phyloP scores from a whole-genome alignment of 768 basidiomycete species.

The Tulasnella sp. region DNA sequence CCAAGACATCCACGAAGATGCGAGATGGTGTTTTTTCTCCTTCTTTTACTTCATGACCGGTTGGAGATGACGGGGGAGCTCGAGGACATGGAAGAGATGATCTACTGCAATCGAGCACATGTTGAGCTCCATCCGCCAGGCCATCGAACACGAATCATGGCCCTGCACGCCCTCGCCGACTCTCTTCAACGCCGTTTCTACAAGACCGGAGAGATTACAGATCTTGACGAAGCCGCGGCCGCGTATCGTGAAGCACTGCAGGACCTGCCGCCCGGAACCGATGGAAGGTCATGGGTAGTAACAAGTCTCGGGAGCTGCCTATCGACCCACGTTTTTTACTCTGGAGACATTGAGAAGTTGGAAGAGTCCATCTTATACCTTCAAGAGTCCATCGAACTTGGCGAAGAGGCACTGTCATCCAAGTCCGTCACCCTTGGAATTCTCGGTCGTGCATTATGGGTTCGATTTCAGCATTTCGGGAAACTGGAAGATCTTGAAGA shows the following conservation, averaged over 20 bases:
- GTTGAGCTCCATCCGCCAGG: background rate
- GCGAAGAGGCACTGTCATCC: background rate
- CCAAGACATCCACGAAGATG: too few species aligned
- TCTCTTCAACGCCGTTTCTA: background rate
- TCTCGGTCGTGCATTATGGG: background rate
- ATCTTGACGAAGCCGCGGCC: background rate
- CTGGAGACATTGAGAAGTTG: background rate
- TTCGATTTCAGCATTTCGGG: background rate
- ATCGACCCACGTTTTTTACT: background rate
- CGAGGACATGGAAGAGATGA: background rate
- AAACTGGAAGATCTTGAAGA: background rate
- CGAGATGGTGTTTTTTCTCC: too few species aligned
- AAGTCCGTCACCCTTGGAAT: background rate
- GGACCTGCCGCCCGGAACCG: background rate
- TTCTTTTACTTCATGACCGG: too few species aligned
- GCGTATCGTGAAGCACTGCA: background rate
- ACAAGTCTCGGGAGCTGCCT: background rate
- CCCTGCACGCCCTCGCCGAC: background rate
- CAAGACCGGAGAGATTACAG: background rate
- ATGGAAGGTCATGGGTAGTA: background rate
- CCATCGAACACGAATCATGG: background rate
- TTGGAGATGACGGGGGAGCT: background rate
- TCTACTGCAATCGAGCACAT: background rate
- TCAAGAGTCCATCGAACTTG: background rate
- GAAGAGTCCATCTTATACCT: background rate